phyloP scores from a whole-genome alignment of 805 yeast genomes.

The Gaillardinia entomophila region DNA sequence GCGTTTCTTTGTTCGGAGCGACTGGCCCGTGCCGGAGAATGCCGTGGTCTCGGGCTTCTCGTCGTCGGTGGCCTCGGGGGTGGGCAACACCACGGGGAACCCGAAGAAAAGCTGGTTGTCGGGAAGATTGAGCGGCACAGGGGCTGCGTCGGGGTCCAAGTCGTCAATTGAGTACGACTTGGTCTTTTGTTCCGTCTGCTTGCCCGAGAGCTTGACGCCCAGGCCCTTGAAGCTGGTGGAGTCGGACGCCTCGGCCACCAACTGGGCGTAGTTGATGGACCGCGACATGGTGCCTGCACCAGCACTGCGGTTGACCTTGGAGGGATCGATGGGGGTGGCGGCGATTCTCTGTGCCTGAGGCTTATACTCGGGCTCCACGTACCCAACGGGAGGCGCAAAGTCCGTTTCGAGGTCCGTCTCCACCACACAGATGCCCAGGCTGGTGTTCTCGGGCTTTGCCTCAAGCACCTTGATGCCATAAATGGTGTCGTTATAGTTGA shows the following conservation, averaged over 20 bases:
- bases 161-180: slow-evolving; percentile 32
- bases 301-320: slow-evolving; percentile 30
- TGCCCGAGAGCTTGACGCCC: slow-evolving; percentile 72
- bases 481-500: slow-evolving; percentile 72
- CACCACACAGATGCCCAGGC: slow-evolving; percentile 80
- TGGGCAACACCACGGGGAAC: slow-evolving; percentile 61
- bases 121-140: slow-evolving; percentile 70
- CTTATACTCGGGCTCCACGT: slow-evolving; percentile 78
- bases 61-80: slow-evolving; percentile 21
- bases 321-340: slow-evolving; percentile 25
- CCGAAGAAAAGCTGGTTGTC: slow-evolving; percentile 91
- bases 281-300: slow-evolving; percentile 74
- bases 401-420: slow-evolving; percentile 97
- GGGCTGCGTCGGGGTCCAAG: slow-evolving; percentile 52
- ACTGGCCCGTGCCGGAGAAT: slow-evolving; percentile 69
- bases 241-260: slow-evolving; percentile 39
- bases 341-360: slow-evolving; percentile 36
- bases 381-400: slow-evolving; percentile 98
- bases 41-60: slow-evolving; percentile 31
- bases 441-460: slow-evolving; percentile 66
- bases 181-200: slow-evolving; percentile 22
- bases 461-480: slow-evolving; percentile 83
- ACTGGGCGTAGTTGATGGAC: slow-evolving; percentile 57
- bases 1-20: slow-evolving; percentile 66
- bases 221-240: slow-evolving; percentile 43